phyloP scores from a whole-genome alignment of 2,329 filamentous ascomycete genomes.

The Botrytis fragariae region DNA sequence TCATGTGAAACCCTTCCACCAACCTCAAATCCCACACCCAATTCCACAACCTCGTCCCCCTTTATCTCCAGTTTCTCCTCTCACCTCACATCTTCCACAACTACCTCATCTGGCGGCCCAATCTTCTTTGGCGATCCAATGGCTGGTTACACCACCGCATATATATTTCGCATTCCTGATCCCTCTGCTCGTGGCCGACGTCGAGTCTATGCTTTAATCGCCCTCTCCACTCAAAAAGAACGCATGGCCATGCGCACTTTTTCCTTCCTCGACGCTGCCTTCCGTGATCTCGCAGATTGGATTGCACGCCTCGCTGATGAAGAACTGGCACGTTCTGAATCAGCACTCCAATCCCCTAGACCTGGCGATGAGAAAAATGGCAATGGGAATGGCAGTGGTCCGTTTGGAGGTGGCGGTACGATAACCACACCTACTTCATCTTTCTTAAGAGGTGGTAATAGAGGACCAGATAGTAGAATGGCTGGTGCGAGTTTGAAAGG shows the following conservation, averaged over 20 bases:
- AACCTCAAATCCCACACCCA: slow-evolving; percentile 41
- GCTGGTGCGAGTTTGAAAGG: slow-evolving; percentile 55
- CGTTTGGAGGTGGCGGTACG: slow-evolving; percentile 18
- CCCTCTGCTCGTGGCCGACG: slow-evolving; percentile 65
- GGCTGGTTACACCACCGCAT: slow-evolving; percentile 66
- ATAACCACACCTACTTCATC: slow-evolving; percentile 25
- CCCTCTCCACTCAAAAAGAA: slow-evolving; percentile 63
- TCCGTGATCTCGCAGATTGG: slow-evolving; percentile 63
- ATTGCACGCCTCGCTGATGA: slow-evolving; percentile 63
- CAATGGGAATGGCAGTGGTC: slow-evolving; percentile 18
- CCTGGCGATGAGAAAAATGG: slow-evolving; percentile 16
- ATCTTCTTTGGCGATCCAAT: slow-evolving; percentile 67
- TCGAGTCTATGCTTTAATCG: slow-evolving; percentile 66
- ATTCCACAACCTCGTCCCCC: slow-evolving; percentile 43
- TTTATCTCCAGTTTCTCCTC: slow-evolving; percentile 40
- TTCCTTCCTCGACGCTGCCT: slow-evolving; percentile 58
- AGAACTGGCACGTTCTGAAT: slow-evolving; percentile 52
- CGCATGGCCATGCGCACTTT: slow-evolving; percentile 65
- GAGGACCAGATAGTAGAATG: slow-evolving; percentile 32
- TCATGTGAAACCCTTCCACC: slow-evolving; percentile 65
- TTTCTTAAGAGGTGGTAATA: slow-evolving; percentile 34
- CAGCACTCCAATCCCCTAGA: slow-evolving; percentile 14
- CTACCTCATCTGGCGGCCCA: slow-evolving; percentile 59
- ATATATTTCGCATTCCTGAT: slow-evolving; percentile 68
- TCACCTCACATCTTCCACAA: slow-evolving; percentile 39